Evolutionary conservation across 106 monocot species (phyloP).

Genomic region (Xerophyta viscosa): DNA sequence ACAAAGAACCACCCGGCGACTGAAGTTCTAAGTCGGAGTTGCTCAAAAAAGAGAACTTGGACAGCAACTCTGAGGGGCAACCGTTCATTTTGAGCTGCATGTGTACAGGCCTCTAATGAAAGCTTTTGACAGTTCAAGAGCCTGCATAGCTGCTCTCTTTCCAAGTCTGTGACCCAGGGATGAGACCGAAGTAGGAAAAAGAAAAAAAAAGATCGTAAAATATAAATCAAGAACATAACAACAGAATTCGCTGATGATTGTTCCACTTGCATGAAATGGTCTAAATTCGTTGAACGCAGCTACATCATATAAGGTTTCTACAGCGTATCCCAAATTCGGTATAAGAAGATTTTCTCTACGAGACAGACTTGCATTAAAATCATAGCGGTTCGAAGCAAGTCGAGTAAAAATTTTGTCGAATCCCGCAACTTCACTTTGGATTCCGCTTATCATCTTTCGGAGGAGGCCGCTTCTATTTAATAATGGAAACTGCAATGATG

Average conservation of each 20-base stretch:
- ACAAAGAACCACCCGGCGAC: constrained; percentile 9
- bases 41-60: constrained; percentile 29
- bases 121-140: constrained; percentile 12
- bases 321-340: constrained; percentile 1
- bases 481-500: too few species aligned
- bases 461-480: too few species aligned
- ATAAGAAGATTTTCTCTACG: constrained; percentile 5
- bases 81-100: constrained; percentile 20
- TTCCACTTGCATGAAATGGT: constrained; percentile 7
- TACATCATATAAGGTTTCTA: constrained; percentile 7
- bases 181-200: background rate
- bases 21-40: constrained; percentile 8
- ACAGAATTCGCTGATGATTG: too few species aligned
- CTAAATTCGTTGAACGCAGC: constrained; percentile 6
- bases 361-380: background rate
- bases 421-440: constrained; percentile 1
- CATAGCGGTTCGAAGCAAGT: constrained; percentile 10
- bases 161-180: constrained; percentile 5
- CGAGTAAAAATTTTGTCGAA: constrained; percentile 7
- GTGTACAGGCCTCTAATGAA: constrained; percentile 7
- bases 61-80: constrained; percentile 19
- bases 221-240: too few species aligned
- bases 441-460: constrained; percentile 5
- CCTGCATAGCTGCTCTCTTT: constrained; percentile 9
- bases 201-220: too few species aligned